Evolutionary conservation across 495 filamentous ascomycete genomes (phyloP), one percentile per base, ranked within the genome.

Genomic region (Penicillium coffeae): DNA sequence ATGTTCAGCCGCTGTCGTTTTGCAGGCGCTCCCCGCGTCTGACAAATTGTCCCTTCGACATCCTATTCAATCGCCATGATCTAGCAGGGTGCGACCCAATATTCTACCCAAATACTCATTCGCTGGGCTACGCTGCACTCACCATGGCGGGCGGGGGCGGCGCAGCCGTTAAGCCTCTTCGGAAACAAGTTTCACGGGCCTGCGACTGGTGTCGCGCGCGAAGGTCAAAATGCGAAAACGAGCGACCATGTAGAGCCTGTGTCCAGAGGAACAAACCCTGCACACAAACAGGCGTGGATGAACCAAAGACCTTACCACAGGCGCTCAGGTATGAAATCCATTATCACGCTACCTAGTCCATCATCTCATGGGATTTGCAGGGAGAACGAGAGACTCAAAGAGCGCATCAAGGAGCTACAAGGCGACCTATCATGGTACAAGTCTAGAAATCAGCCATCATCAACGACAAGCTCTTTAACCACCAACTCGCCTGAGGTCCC

Each of bases 171-270:
- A 47, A 47, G 27, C 44, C 44, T 9, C 10, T 47, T 10, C 33
- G 44, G 8, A 47, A 20, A 21, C 44, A 47, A 21, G 44, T 47
- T 13, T 32, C 20, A 25, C 32, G 44, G 5, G 44, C 44, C 2
- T 47, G 44, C 21, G 44, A 47, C 6, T 32, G 44, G 13, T 47
- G 44, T 21, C 44, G 44, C 4, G 44, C 34, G 36, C 18, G 44
- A 38, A 37, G 44, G 14, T 21, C 34, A 13, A 47, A 47, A 13
- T 47, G 44, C 15, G 44, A 47, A 18, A 38, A 47, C 38, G 44
- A 47, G 15, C 44, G 44, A 6, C 44, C 44, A 8, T 47, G 44
- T 47, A 18, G 13, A 38, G 34, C 21, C 8, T 47, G 44, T 27
- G 13, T 12, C 16, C 44, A 32, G n/a, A 47, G 44, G 25, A 35